Conservation (phyloP, 805 yeast genomes). For the Pichia heedii region DNA sequence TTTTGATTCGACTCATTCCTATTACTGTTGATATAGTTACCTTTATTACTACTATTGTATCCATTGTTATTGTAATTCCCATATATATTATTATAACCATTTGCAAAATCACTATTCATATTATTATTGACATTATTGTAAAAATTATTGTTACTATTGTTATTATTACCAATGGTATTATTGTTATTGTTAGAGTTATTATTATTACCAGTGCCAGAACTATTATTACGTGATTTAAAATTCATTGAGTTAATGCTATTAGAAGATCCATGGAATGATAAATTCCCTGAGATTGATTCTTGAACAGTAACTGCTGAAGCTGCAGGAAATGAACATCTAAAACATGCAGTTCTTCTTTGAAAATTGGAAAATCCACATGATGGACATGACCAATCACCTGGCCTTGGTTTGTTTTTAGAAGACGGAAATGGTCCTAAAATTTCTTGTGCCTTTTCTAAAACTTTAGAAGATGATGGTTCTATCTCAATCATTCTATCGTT, state of each 20-base stretch:
- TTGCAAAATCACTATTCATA: slow-evolving; percentile 11
- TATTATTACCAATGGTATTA: slow-evolving; percentile 6
- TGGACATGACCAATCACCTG: slow-evolving; percentile 98
- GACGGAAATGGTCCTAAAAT: slow-evolving; percentile 78
- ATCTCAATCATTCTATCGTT: slow-evolving; percentile 74
- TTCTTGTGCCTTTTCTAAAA: slow-evolving; percentile 75
- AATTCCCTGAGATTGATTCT: slow-evolving; percentile 39
- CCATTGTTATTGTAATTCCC: slow-evolving; percentile 1
- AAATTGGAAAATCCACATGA: slow-evolving; percentile 92
- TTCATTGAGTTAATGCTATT: slow-evolving; percentile 2
- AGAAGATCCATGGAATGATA: slow-evolving; percentile 11
- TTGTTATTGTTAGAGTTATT: slow-evolving; percentile 8
- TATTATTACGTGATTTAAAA: neutral
- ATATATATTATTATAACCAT: slow-evolving; percentile 7
- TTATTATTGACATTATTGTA: slow-evolving; percentile 6
- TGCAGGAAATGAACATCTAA: slow-evolving; percentile 85
- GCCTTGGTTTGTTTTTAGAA: slow-evolving; percentile 80
- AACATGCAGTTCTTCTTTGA: slow-evolving; percentile 89
- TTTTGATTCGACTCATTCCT: slow-evolving; percentile 7
- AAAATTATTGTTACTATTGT: slow-evolving; percentile 4
- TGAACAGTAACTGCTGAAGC: slow-evolving; percentile 62
- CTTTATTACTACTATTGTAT: slow-evolving; percentile 11
- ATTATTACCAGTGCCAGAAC: neutral
- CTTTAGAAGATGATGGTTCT: slow-evolving; percentile 73
- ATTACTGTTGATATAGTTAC: slow-evolving; percentile 10